phyloP scores from a whole-genome alignment of 371 early-diverging fungal genomes.

The Mortierella sp. region DNA sequence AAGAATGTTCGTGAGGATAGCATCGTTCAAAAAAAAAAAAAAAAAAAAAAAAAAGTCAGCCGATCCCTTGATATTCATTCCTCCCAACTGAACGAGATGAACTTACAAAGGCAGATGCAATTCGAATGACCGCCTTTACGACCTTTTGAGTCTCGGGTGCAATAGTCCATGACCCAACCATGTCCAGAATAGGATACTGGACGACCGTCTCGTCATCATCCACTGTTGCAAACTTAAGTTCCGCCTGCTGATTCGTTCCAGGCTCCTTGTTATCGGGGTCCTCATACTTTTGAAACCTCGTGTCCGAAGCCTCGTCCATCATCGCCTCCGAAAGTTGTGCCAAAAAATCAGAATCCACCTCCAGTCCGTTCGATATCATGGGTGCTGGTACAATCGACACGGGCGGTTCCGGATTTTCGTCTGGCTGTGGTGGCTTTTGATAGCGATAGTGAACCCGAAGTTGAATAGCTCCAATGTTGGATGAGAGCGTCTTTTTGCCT shows the following conservation, averaged over 20 bases:
- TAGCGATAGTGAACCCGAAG: conserved; percentile 75
- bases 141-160: conserved; percentile 75
- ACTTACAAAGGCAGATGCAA: conserved; percentile 78
- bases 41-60: not conserved
- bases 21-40: not conserved
- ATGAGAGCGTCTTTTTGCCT: conserved; percentile 63
- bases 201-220: conserved; percentile 45
- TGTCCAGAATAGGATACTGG: conserved; percentile 54
- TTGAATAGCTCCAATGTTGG: conserved; percentile 78
- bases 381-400: conserved; percentile 32
- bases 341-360: conserved; percentile 39
- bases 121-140: conserved; percentile 72
- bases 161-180: conserved; percentile 59
- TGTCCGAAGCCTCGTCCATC: conserved; percentile 56
- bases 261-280: conserved; percentile 53
- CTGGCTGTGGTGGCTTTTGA: conserved; percentile 58
- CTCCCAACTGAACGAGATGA: not conserved
- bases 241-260: conserved; percentile 21
- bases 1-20: not conserved
- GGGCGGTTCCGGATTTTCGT: conserved; percentile 3
- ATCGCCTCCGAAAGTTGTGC: conserved; percentile 55
- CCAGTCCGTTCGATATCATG: conserved; percentile 36
- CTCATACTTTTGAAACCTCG: conserved; percentile 51
- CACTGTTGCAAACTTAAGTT: conserved; percentile 50
- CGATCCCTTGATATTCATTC: not conserved